Base-by-base conservation (phyloP, 352 stramenopile genomes). In the Pythium phragmitis region DNA sequence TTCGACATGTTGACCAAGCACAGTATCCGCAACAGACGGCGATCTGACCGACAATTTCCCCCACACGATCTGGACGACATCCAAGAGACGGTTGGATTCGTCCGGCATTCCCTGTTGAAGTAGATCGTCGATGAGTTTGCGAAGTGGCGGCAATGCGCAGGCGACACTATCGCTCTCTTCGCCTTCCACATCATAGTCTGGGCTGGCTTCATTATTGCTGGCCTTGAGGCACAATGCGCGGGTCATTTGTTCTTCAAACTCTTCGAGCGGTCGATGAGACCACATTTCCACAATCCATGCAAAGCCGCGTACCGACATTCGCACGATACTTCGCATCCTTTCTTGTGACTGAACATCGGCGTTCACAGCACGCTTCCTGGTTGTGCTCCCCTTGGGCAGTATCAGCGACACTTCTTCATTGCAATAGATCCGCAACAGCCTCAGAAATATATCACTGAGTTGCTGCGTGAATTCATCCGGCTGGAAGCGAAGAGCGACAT, bases 1-100 rank as follows among this genome's bases (percentile, higher is more conserved):
- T 4, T 54, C 55, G 8, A 62, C 13, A 26, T 62, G 55, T 23
- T 33, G 55, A 26, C 14, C 54, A 9, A 62, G 33, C 11, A 11
- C n/a, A 17, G 34, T 11, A 13, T 43, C 55, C 12, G 16, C 23
- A 41, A 7, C n/a, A n/a, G 43, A 37, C 12, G 42, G 26, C 11
- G 43, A 62, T 46, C 30, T 13, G 17, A n/a, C 46, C 36, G 47
- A 57, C 3, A 46, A 16, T 46, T 62, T 62, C 19, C 41, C 21
- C 23, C 57, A 65, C 17, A 70, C 64, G 26, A 47, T 63, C 28
- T 64, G 57, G 26, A 66, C 42, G 19, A 70, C 37, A 26, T 65
- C 52, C 57, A 70, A 36, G 2, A 70, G 19, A 1, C 42, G 34
- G 28, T 45, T 50, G 16, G 57, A 51, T 58, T 70, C 52, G 17